Evolutionary conservation across 2,329 filamentous ascomycete species (phyloP), one percentile per base, ranked within the genome.

Genomic region (Chaetomiaceae sp.): DNA sequence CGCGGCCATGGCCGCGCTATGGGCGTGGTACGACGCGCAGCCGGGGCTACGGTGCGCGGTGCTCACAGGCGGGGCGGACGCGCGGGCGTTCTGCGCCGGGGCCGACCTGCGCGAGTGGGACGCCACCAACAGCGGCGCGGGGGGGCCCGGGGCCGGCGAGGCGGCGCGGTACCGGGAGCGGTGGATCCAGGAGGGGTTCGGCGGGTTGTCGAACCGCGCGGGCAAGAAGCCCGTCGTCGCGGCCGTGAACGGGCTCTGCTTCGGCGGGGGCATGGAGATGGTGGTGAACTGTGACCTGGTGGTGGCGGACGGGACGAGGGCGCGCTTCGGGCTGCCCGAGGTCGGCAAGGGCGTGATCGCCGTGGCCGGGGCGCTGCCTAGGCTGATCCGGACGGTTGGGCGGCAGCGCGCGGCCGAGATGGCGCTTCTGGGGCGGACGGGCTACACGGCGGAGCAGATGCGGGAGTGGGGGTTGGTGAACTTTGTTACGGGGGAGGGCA

Each of bases 191-290:
- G 69, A 72, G 2, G 86, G 85, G 1, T 86, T 89, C 55, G 85
- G 81, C 21, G 86, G 79, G 0, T 69, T 90, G 29, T 82, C 80
- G 49, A 82, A 87, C 58, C 76, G 87, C 23, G 67, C 70, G 5
- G 86, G 86, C 43, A 82, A 81, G 68, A 92, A 92, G 64, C 88
- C 88, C 5, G 76, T 92, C 51, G 78, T 92, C 25, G 86, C 84
- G 1, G 88, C 87, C 1, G 85, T 91, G 18, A 89, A 90, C 64
- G 88, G 88, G 6, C 73, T 86, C 16, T 87, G 85, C 53, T 76
- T 88, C 41, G 88, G 88, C 32, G 88, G 87, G 48, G 88, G 87
- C 1, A 84, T 87, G 69, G 88, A 92, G 73, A 89, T 90, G 71
- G 77, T 82, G 11, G 73, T 86, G 44, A 89, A 90, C 68, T 80